phyloP scores from a whole-genome alignment of 441 rosid species.

The Pelargonium australe region DNA sequence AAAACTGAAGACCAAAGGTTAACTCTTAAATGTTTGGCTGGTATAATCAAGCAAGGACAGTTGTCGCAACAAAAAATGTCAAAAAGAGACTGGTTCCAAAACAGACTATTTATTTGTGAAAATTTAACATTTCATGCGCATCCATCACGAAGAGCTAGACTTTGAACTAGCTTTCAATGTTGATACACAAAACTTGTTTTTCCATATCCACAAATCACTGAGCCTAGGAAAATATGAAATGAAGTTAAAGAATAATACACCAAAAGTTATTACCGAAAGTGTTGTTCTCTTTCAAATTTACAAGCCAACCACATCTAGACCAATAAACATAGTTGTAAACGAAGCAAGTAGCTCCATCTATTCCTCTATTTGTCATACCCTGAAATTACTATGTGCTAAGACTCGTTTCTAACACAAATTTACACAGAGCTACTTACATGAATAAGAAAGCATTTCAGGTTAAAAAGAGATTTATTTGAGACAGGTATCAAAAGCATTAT shows the following conservation, averaged over 20 bases:
- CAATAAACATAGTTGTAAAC: neutral
- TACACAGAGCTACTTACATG: neutral
- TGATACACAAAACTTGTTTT: neutral
- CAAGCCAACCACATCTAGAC: neutral
- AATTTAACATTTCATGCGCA: neutral
- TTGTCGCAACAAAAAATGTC: too few relatives aligned
- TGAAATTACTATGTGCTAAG: neutral
- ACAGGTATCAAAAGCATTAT: neutral
- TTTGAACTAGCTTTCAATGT: neutral
- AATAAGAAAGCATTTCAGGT: neutral
- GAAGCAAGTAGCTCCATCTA: neutral
- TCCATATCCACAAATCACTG: neutral
- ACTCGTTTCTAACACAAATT: neutral
- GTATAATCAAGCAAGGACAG: neutral
- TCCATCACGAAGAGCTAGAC: neutral
- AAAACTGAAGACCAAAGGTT: conserved; percentile 46
- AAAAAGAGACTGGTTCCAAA: neutral
- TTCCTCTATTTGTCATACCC: neutral
- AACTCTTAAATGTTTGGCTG: neutral
- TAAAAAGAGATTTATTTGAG: neutral
- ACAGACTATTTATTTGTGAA: neutral
- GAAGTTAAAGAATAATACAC: neutral
- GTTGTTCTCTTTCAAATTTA: neutral
- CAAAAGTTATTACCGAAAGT: neutral
- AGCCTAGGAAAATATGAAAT: neutral